Evolutionary conservation across 2,329 filamentous ascomycete genomes (phyloP).

Genomic region (Colletotrichum shisoi): DNA sequence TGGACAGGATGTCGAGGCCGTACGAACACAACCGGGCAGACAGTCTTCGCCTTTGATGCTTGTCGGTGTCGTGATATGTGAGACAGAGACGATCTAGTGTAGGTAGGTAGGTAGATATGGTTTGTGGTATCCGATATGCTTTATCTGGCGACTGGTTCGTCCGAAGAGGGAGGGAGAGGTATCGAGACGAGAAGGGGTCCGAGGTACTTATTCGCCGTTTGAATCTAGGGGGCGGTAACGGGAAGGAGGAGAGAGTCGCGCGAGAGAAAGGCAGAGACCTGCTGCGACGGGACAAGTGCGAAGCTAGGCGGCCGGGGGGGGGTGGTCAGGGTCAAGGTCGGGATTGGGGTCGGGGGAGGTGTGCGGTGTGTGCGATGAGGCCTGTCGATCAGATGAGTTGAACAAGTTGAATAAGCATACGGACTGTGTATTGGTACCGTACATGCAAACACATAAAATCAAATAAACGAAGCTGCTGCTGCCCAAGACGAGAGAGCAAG

Average conservation of each 20-base stretch:
- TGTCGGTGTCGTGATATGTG: conserved; percentile 19
- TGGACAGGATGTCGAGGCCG: neutral
- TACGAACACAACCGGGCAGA: no score
- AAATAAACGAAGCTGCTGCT: neutral
- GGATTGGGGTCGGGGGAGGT: no score
- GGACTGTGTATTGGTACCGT: no score
- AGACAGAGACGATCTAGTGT: neutral
- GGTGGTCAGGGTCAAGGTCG: neutral
- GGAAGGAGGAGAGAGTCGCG: neutral
- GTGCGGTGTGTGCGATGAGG: neutral
- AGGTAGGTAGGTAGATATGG: no score
- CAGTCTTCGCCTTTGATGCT: neutral
- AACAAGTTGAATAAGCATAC: no score
- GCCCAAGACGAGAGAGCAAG: neutral
- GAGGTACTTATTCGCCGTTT: conserved; percentile 9
- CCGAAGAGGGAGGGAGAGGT: neutral
- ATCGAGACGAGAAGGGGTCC: neutral
- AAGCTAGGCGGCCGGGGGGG: neutral
- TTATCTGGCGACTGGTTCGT: neutral
- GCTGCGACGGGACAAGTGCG: neutral
- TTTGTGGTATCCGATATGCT: neutral
- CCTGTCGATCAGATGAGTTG: neutral
- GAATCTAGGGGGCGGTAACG: neutral
- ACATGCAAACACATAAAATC: no score
- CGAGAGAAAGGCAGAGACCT: neutral